Conservation (phyloP, 1,284 basidiomycete species). For the Cryptococcus neoformans region DNA sequence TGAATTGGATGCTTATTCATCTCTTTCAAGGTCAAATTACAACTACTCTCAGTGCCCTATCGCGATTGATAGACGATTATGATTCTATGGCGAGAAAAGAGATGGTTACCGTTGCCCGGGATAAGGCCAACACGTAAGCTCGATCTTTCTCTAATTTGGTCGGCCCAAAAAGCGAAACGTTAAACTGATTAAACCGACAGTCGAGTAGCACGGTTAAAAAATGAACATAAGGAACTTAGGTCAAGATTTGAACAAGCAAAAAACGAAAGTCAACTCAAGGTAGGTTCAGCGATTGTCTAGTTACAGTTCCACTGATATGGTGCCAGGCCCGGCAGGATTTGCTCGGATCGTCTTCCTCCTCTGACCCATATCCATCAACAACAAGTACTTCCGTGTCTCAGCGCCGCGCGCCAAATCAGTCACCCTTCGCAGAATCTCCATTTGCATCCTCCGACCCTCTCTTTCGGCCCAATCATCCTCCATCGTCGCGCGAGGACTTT, state of each 20-base stretch:
- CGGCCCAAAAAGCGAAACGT: background rate
- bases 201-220: conserved; percentile 50
- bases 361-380: conserved; percentile 50
- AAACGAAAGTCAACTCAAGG: conserved; percentile 38
- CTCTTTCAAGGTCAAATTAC: conserved; percentile 77
- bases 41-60: conserved; percentile 86
- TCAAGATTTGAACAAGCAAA: conserved; percentile 51
- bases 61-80: conserved; percentile 90
- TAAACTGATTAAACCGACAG: conserved; percentile 20
- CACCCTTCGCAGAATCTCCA: conserved; percentile 38
- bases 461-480: conserved; percentile 52
- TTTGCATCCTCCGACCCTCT: conserved; percentile 52
- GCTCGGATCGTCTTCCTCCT: conserved; percentile 29
- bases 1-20: background rate
- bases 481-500: conserved; percentile 63
- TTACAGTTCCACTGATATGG: background rate
- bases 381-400: conserved; percentile 31
- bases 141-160: background rate
- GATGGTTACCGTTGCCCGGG: conserved; percentile 88
- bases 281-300: conserved; percentile 8
- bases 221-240: conserved; percentile 50
- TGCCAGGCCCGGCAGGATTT: conserved; percentile 37
- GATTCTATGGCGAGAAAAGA: conserved; percentile 93
- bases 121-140: conserved; percentile 84
- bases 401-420: conserved; percentile 21